These are phyloP conservation scores for Blumeriella jaapii DNA, from an alignment of 2,329 filamentous ascomycete genomes.

Conservation along the genomic window DNA sequence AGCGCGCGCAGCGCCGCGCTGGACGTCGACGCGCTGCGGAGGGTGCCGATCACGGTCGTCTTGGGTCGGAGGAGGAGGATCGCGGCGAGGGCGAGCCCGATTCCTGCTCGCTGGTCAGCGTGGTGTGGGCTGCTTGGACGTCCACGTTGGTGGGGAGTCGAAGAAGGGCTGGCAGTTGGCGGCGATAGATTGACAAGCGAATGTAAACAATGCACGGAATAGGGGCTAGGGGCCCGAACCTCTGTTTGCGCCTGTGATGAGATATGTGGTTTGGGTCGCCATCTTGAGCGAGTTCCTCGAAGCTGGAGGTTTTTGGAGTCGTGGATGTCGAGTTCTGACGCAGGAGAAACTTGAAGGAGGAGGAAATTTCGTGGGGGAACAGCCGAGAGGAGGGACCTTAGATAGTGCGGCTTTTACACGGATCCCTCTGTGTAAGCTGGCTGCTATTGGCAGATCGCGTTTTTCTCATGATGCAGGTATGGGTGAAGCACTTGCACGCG, in stretches of 20 bases:
- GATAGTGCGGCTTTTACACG: too few species aligned
- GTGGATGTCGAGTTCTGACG: background rate
- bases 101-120: conserved; percentile 12
- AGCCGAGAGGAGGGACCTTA: too few species aligned
- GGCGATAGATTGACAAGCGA: conserved; percentile 2
- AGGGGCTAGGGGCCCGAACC: conserved; percentile 15
- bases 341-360: conserved; percentile 4
- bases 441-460: too few species aligned
- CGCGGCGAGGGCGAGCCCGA: conserved; percentile 27
- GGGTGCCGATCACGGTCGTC: conserved; percentile 31
- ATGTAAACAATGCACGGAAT: too few species aligned
- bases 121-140: background rate
- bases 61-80: conserved; percentile 29
- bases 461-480: too few species aligned
- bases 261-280: conserved; percentile 11
- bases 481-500: too few species aligned
- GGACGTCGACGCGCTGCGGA: conserved; percentile 24
- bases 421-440: too few species aligned
- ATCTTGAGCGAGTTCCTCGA: conserved; percentile 5
- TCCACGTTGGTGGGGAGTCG: background rate
- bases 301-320: background rate
- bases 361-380: background rate
- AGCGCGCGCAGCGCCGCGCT: conserved; percentile 22
- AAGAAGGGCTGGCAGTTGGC: background rate
- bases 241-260: conserved; percentile 25